Evolutionary conservation across 179 eudicot species (phyloP).

Genomic region (Monotropa hypopitys): DNA sequence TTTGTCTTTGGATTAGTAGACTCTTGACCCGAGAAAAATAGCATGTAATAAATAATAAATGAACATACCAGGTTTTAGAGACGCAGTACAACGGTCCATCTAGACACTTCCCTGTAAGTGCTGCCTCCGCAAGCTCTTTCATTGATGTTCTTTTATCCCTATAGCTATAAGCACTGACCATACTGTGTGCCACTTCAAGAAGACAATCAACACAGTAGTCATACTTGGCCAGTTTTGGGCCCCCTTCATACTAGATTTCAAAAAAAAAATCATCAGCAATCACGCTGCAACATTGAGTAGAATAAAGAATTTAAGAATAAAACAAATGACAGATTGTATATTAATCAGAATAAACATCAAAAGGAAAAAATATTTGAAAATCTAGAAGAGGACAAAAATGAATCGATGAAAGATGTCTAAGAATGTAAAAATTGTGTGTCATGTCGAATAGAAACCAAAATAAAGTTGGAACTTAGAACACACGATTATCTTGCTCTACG

Average conservation of each 20-base stretch:
- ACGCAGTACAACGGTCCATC: conserved; percentile 65
- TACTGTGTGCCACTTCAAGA: conserved; percentile 40
- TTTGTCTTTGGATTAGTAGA: background rate
- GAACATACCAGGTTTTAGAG: conserved; percentile 69
- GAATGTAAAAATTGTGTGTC: background rate
- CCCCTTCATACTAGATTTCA: conserved; percentile 55
- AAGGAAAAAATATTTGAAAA: background rate
- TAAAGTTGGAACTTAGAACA: background rate
- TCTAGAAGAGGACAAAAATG: background rate
- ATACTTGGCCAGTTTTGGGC: conserved; percentile 58
- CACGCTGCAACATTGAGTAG: background rate
- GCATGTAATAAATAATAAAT: background rate
- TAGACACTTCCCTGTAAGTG: conserved; percentile 54
- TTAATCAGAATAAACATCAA: background rate
- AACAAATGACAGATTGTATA: background rate
- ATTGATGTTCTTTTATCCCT: conserved; percentile 61
- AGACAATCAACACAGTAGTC: conserved; percentile 66
- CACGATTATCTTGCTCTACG: background rate
- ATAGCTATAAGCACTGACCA: conserved; percentile 68
- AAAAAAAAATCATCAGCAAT: conserved; percentile 8
- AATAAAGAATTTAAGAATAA: background rate
- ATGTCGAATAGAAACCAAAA: background rate
- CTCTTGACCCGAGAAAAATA: background rate
- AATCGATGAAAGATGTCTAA: background rate
- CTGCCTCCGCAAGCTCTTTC: conserved; percentile 82